Conservation (phyloP, 1,284 basidiomycete species). For the Cutaneotrichosporon arboriforme region DNA sequence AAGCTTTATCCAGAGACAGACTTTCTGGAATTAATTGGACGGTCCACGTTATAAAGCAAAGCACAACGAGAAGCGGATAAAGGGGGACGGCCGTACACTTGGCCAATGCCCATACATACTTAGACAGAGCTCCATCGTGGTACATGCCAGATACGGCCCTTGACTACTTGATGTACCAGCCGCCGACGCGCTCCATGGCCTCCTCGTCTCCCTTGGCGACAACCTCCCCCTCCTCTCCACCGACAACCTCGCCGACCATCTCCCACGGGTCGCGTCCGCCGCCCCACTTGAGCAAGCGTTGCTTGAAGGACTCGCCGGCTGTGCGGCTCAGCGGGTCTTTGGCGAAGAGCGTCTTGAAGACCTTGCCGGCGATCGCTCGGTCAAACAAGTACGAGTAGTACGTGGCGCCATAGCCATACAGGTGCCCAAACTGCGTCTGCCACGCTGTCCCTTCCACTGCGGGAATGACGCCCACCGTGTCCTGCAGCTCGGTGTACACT, state of each 20-base stretch:
- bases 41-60: too few species aligned
- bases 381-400: slow-evolving; percentile 98
- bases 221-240: slow-evolving; percentile 39
- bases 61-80: too few species aligned
- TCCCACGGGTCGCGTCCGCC: slow-evolving; percentile 91
- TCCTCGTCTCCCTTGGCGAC: slow-evolving; percentile 59
- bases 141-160: too few species aligned
- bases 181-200: slow-evolving; percentile 83
- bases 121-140: too few species aligned
- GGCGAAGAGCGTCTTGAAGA: slow-evolving; percentile 75
- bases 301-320: slow-evolving; percentile 72
- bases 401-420: slow-evolving; percentile 93
- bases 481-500: slow-evolving; percentile 60
- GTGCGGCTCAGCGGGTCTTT: slow-evolving; percentile 58
- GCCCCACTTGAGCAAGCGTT: slow-evolving; percentile 69
- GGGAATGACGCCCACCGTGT: slow-evolving; percentile 70
- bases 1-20: too few species aligned
- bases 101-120: too few species aligned
- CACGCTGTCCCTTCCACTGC: slow-evolving; percentile 77
- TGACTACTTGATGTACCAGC: slow-evolving; percentile 55
- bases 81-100: too few species aligned
- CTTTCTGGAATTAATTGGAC: too few species aligned
- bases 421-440: slow-evolving; percentile 91
- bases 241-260: slow-evolving; percentile 75
- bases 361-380: slow-evolving; percentile 83